Evolutionary conservation across 116 monocot genomes (phyloP).

Genomic region (Zostera marina): DNA sequence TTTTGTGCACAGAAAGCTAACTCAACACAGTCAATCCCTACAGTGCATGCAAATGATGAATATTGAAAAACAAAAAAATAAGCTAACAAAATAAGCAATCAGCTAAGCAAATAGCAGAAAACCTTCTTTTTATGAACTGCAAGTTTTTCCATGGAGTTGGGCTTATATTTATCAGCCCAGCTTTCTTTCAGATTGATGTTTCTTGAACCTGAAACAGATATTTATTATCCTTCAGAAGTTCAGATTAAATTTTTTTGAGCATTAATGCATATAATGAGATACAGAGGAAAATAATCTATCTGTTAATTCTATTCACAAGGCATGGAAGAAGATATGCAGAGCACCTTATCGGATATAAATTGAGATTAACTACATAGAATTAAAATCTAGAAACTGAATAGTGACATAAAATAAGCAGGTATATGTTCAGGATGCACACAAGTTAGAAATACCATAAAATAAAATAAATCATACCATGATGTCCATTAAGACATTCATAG

Average conservation of each 20-base stretch:
- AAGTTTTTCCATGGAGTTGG: slow-evolving; percentile 39
- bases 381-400: not conserved
- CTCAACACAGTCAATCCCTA: not conserved
- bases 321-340: not conserved
- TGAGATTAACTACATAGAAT: not conserved
- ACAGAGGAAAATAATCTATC: not conserved
- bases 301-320: not conserved
- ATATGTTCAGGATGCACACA: not conserved
- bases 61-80: slow-evolving; percentile 1
- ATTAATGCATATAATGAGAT: not conserved
- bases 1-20: not conserved
- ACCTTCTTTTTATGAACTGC: slow-evolving; percentile 97
- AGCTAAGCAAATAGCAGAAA: not conserved
- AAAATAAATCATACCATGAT: slow-evolving; percentile 17
- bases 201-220: slow-evolving; percentile 14
- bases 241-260: not conserved
- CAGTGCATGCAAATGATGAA: no score
- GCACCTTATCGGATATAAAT: no score
- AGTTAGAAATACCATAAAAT: not conserved
- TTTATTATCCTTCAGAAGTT: not conserved
- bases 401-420: not conserved
- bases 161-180: slow-evolving; percentile 79
- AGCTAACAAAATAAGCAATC: not conserved
- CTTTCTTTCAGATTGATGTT: slow-evolving; percentile 25
- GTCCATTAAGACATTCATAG: slow-evolving; percentile 41